phyloP scores from a whole-genome alignment of 2,329 filamentous ascomycete species.

The Botryosphaeria dothidea region DNA sequence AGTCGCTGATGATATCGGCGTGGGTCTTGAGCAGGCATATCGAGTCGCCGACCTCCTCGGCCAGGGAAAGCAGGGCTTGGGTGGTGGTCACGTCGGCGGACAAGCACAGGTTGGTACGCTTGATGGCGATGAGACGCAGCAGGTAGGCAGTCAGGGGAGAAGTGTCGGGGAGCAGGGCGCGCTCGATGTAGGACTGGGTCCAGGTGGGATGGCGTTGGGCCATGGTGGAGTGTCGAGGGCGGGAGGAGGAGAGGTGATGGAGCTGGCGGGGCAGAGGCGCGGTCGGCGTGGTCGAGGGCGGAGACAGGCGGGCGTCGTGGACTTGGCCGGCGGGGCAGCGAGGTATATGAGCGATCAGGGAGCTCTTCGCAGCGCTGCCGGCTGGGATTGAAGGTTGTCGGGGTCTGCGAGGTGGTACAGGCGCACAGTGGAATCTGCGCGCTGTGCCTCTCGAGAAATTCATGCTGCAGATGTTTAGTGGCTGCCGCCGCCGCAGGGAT shows the following conservation, averaged over 20 bases:
- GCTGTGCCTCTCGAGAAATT: constrained; percentile 14
- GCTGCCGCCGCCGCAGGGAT: constrained; percentile 7
- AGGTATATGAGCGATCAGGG: constrained; percentile 15
- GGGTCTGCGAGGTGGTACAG: constrained; percentile 7
- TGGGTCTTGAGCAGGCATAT: constrained; percentile 64
- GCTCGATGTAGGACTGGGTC: constrained; percentile 47
- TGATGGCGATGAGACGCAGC: constrained; percentile 50
- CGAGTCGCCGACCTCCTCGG: constrained; percentile 60
- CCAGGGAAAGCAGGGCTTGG: constrained; percentile 55
- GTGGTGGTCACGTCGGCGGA: constrained; percentile 61
- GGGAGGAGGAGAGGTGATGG: background rate
- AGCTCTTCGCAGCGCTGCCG: background rate
- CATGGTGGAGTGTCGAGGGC: background rate
- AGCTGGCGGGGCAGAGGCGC: background rate
- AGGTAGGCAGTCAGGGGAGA: constrained; percentile 51
- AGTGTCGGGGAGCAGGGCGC: constrained; percentile 44
- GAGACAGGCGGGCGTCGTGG: background rate
- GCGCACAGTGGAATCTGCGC: constrained; percentile 1
- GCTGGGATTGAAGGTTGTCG: background rate
- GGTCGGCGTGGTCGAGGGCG: no score
- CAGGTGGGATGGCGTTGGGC: constrained; percentile 38
- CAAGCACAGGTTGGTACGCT: constrained; percentile 54
- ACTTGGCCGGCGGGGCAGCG: background rate
- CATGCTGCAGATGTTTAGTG: constrained; percentile 15
- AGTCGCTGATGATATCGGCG: constrained; percentile 63